A percentile compares a stretch with the other conserved stretches of the same genome.
Evolutionary conservation across 495 filamentous ascomycete genomes (phyloP).

Genomic region (Jackrogersella minutella): DNA sequence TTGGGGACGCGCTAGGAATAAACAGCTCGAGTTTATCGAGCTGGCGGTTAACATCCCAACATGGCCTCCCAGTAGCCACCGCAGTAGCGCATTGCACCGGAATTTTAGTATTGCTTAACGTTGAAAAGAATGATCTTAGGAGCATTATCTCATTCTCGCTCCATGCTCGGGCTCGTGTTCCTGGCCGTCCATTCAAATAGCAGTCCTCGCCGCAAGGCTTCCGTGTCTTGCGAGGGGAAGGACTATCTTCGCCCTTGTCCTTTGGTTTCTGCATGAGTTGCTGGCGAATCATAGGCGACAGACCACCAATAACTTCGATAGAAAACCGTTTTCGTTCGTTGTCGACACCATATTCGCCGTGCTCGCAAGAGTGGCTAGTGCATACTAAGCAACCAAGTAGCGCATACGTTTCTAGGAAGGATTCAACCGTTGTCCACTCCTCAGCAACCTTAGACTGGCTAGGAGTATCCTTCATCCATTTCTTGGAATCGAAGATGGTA

Average conservation of each 20-base stretch:
- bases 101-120: conserved; percentile 48
- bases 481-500: conserved; percentile 54
- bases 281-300: conserved; percentile 40
- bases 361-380: conserved; percentile 59
- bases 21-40: conserved; percentile 51
- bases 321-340: conserved; percentile 56
- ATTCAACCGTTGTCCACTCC: conserved; percentile 44
- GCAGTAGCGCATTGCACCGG: conserved; percentile 53
- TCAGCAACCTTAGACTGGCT: conserved; percentile 42
- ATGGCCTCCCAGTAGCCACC: conserved; percentile 53
- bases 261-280: conserved; percentile 31
- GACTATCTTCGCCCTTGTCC: conserved; percentile 17
- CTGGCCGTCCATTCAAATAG: conserved; percentile 46
- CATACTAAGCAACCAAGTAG: conserved; percentile 57
- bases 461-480: conserved; percentile 54
- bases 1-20: conserved; percentile 36
- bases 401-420: conserved; percentile 53
- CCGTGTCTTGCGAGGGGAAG: conserved; percentile 4
- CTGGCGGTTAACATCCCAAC: conserved; percentile 60
- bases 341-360: conserved; percentile 57
- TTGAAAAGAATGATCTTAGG: conserved; percentile 49
- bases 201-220: conserved; percentile 54
- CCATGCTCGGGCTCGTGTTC: conserved; percentile 49
- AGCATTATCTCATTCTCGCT: conserved; percentile 49
- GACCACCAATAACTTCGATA: conserved; percentile 45